Conservation (phyloP, 345 rosid genomes). For the Melastoma malabathricum region DNA sequence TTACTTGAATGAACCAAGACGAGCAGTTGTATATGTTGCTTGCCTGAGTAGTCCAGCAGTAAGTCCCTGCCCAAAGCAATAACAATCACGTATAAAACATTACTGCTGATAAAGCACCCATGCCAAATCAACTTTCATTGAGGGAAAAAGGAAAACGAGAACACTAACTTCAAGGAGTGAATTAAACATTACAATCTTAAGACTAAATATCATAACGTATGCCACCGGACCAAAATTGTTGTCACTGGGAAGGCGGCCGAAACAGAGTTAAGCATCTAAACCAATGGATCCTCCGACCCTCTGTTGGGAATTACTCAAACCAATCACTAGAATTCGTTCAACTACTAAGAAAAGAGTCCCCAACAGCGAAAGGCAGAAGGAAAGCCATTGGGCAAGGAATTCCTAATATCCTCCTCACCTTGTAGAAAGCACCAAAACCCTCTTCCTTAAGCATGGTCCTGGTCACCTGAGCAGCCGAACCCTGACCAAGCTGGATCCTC, state of each 20-base stretch:
- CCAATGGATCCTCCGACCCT: no score
- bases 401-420: slow-evolving; percentile 26
- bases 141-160: not conserved
- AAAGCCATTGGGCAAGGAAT: not conserved
- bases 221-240: no score
- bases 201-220: no score
- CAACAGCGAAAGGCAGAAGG: not conserved
- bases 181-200: no score
- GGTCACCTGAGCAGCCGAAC: slow-evolving; percentile 70
- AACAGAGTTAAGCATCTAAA: no score
- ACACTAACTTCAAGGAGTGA: no score
- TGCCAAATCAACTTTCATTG: not conserved
- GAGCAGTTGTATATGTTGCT: slow-evolving; percentile 97
- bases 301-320: no score
- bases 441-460: slow-evolving; percentile 72
- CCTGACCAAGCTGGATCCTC: slow-evolving; percentile 97
- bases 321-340: no score
- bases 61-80: slow-evolving; percentile 52
- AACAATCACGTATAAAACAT: not conserved
- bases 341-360: no score
- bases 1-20: slow-evolving; percentile 94
- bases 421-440: slow-evolving; percentile 85
- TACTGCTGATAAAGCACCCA: no score
- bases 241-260: no score
- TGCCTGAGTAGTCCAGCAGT: slow-evolving; percentile 94